A percentile compares a stretch with the other conserved stretches of the same genome.
These are phyloP conservation scores for Exophiala lecanii-corni DNA, from an alignment of 2,329 filamentous ascomycete genomes.

Conservation along the genomic window DNA sequence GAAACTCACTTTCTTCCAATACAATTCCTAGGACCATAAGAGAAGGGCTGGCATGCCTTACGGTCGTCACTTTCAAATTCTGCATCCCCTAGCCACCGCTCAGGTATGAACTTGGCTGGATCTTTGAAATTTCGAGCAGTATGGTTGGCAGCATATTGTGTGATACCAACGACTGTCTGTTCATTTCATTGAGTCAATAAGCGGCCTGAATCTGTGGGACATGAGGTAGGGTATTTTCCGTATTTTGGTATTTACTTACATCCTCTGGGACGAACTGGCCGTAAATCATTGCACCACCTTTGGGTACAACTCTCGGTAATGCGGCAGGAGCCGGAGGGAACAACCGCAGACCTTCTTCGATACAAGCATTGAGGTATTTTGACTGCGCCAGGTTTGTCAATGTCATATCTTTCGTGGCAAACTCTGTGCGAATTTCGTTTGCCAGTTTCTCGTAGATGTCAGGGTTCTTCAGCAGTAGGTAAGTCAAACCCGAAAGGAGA, in stretches of 20 bases:
- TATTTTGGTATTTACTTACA: constrained; percentile 1
- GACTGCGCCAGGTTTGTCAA: constrained; percentile 32
- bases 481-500: constrained; percentile 35
- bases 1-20: constrained; percentile 19
- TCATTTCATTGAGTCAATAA: not conserved
- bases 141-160: constrained; percentile 26
- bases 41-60: constrained; percentile 33
- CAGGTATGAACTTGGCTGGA: constrained; percentile 17
- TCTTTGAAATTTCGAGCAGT: constrained; percentile 26
- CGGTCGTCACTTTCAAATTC: constrained; percentile 25
- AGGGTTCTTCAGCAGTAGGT: constrained; percentile 27
- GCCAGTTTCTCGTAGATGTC: constrained; percentile 20
- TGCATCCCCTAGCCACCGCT: constrained; percentile 16
- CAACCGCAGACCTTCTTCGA: constrained; percentile 46
- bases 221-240: no score
- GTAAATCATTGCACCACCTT: not conserved
- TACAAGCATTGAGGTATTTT: constrained; percentile 41
- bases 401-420: no score
- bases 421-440: constrained; percentile 29
- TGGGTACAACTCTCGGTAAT: constrained; percentile 15
- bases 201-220: no score
- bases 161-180: constrained; percentile 24
- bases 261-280: constrained; percentile 30
- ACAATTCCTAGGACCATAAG: constrained; percentile 34
- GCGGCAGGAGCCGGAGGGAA: constrained; percentile 38